These are phyloP conservation scores for Mediolabrus comicus DNA, from an alignment of 108 stramenopile species.

Conservation along the genomic window DNA sequence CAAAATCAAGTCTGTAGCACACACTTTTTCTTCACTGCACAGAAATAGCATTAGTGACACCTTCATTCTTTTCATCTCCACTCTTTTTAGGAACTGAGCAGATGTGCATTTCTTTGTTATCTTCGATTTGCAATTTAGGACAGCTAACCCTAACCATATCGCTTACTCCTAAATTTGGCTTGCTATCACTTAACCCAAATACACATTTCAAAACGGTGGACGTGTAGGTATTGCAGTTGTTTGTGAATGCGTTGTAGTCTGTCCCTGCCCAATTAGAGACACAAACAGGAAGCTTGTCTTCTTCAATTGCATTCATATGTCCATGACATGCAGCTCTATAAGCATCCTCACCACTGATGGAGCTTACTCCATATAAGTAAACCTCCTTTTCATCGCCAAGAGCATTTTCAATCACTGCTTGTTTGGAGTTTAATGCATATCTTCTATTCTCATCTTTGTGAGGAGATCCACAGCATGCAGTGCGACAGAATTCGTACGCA, in stretches of 20 bases:
- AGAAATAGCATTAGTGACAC: no score
- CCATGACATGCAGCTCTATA: slow-evolving; percentile 38
- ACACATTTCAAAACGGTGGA: slow-evolving; percentile 41
- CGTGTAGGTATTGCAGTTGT: slow-evolving; percentile 55
- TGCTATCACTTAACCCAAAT: slow-evolving; percentile 44
- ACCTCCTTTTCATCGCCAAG: slow-evolving; percentile 39
- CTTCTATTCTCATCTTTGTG: slow-evolving; percentile 23
- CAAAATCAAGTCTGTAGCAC: no score
- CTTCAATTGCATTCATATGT: slow-evolving; percentile 33
- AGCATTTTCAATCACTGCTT: slow-evolving; percentile 44
- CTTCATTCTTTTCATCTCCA: no score
- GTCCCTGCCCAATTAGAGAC: slow-evolving; percentile 45
- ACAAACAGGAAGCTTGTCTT: slow-evolving; percentile 23
- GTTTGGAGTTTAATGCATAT: slow-evolving; percentile 30
- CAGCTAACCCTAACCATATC: slow-evolving; percentile 38
- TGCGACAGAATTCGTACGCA: slow-evolving; percentile 9
- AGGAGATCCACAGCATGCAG: slow-evolving; percentile 35
- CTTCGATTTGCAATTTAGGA: slow-evolving; percentile 14
- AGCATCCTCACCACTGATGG: slow-evolving; percentile 24
- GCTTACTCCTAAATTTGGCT: slow-evolving; percentile 45
- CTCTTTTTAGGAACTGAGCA: no score
- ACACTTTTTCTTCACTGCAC: no score
- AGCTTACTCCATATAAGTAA: slow-evolving; percentile 35
- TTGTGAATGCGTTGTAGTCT: slow-evolving; percentile 46
- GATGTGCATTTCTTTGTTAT: no score